Conservation (phyloP, 331 rosid genomes). For the Quercus lobata region DNA sequence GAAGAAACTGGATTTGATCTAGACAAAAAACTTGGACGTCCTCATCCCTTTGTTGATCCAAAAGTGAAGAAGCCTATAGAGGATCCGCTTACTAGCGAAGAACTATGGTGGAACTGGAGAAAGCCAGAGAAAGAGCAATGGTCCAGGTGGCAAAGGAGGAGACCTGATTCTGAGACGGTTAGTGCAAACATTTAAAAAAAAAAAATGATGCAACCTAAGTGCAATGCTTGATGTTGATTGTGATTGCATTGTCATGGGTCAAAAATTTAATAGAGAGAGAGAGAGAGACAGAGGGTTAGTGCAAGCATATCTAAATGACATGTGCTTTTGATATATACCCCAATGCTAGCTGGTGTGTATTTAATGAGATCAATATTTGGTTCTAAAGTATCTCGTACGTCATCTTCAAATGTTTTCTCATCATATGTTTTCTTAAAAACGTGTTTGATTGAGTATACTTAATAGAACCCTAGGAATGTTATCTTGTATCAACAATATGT, state of each 20-base stretch:
- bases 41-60: constrained; percentile 87
- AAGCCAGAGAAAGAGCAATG: constrained; percentile 85
- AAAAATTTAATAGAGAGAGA: not conserved
- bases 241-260: not conserved
- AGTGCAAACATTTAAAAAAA: constrained; percentile 26
- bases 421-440: not conserved
- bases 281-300: not conserved
- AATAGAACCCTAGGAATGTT: no score
- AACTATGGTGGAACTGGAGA: constrained; percentile 97
- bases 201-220: not conserved
- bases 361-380: not conserved
- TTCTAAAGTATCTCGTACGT: not conserved
- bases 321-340: not conserved
- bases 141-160: constrained; percentile 99
- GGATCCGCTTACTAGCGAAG: constrained; percentile 67
- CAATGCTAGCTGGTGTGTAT: not conserved
- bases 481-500: no score
- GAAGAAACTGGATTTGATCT: constrained; percentile 63
- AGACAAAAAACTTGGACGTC: constrained; percentile 70
- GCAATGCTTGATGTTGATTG: not conserved
- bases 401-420: not conserved
- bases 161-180: constrained; percentile 91
- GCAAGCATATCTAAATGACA: not conserved
- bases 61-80: constrained; percentile 62
- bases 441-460: not conserved